Base-by-base conservation (phyloP, 2,329 filamentous ascomycete genomes). In the Fusarium beomiforme region DNA sequence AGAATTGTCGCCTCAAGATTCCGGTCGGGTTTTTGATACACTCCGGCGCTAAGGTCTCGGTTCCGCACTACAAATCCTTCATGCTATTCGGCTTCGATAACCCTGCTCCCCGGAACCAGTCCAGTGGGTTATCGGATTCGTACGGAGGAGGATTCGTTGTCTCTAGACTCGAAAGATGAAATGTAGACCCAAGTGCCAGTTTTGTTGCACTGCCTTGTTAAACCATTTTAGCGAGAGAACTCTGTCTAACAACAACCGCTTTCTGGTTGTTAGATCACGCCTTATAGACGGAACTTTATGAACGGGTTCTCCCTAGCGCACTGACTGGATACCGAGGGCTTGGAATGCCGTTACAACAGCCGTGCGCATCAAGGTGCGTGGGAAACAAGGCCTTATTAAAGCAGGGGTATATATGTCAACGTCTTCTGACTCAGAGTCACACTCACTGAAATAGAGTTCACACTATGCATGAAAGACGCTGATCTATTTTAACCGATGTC, bases 401-500 rank as follows among this genome's bases (percentile, higher is more conserved):
- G n/a, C 47, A 43, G 19, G 56, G 57, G 19, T 17, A 29, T 51
- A 37, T 24, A 24, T 26, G 23, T 39, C 33, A 37, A n/a, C 24
- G 16, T n/a, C 21, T 26, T 16, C 51, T 55, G 21, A 55, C 47
- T 51, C 47, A 46, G n/a, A 16, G 12, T 24, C 2, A 44, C 26
- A 55, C n/a, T 5, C 34, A 42, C 16, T 23, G 7, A 34, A 59
- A 42, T 11, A 43, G 14, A 26, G 56, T 43, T 59, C 21, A 14
- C n/a, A 23, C 56, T 6, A 29, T 59, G 46, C 19, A 21, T 34
- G 34, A 53, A 42, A 24, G 9, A 34, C 14, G 34, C 14, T 21
- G 46, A 54, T 53, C 46, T 26, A 12, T 58, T 49, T 37, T 59
- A 26, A 33, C 26, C n/a, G 34, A 41, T 19, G n/a, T 13, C 12